A percentile compares a stretch with the other conserved stretches of the same genome.
Conservation (phyloP, 345 rosid genomes). For the Populus alba region DNA sequence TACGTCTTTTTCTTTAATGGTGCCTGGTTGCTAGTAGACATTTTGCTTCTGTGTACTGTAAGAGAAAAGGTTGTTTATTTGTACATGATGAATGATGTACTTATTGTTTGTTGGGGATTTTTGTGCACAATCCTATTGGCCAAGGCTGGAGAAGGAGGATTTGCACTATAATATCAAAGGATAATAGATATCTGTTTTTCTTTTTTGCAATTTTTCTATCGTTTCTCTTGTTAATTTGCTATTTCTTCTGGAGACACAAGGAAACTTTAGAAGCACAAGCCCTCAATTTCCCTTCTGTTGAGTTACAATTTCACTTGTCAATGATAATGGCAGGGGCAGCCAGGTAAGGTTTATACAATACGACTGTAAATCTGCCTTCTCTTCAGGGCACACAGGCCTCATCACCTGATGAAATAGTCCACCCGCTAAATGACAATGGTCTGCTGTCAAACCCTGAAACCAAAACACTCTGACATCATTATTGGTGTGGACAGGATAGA, state of each 20-base stretch:
- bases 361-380: background rate
- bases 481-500: background rate
- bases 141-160: background rate
- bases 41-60: background rate
- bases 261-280: background rate
- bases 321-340: background rate
- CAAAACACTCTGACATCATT: background rate
- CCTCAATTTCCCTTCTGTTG: background rate
- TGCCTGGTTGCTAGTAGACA: background rate
- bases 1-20: background rate
- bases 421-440: background rate
- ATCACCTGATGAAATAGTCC: background rate
- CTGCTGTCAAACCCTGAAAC: background rate
- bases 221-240: background rate
- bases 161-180: background rate
- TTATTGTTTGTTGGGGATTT: background rate
- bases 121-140: background rate
- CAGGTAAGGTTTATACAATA: background rate
- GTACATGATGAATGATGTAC: background rate
- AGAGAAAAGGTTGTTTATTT: background rate
- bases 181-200: background rate
- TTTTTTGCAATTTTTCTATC: background rate
- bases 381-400: background rate
- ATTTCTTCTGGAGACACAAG: background rate
- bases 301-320: background rate